Conservation (phyloP, 2,329 filamentous ascomycete genomes). For the Fonsecaea pedrosoi region DNA sequence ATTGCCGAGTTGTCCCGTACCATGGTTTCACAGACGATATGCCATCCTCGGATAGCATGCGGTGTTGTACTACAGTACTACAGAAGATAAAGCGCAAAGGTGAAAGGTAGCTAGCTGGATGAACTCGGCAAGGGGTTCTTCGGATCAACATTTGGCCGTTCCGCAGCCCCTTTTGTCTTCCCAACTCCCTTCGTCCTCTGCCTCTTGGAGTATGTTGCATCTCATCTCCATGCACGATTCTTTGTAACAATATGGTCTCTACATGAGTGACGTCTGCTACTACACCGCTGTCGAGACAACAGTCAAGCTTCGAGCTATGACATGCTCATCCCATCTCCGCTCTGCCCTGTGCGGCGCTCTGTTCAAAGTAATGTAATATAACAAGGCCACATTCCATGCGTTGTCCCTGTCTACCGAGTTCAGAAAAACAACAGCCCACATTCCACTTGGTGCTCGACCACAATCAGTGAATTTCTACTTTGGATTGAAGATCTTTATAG, state of each 20-base stretch:
- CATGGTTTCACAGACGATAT: too few species aligned
- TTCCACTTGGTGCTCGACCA: slow-evolving; percentile 10
- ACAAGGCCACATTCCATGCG: slow-evolving; percentile 13
- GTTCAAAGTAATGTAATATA: neutral
- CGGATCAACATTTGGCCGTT: neutral
- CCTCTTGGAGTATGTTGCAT: neutral
- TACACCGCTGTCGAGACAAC: too few species aligned
- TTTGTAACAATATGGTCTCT: neutral
- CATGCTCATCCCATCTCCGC: too few species aligned
- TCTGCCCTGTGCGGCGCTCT: too few species aligned
- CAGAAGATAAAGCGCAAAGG: too few species aligned
- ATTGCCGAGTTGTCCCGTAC: too few species aligned
- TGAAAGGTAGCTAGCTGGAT: too few species aligned
- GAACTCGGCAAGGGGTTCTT: neutral
- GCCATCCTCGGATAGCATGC: too few species aligned
- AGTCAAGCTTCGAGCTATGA: too few species aligned
- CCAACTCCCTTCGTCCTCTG: neutral
- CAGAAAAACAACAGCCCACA: slow-evolving; percentile 9
- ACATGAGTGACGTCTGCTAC: neutral
- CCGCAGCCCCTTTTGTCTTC: neutral
- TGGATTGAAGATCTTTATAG: slow-evolving; percentile 4
- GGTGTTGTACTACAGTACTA: too few species aligned
- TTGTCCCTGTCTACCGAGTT: neutral
- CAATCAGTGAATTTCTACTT: neutral
- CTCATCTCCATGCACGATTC: neutral